Conservation (phyloP, 129 eudicot species). For the Flaveria linearis region DNA sequence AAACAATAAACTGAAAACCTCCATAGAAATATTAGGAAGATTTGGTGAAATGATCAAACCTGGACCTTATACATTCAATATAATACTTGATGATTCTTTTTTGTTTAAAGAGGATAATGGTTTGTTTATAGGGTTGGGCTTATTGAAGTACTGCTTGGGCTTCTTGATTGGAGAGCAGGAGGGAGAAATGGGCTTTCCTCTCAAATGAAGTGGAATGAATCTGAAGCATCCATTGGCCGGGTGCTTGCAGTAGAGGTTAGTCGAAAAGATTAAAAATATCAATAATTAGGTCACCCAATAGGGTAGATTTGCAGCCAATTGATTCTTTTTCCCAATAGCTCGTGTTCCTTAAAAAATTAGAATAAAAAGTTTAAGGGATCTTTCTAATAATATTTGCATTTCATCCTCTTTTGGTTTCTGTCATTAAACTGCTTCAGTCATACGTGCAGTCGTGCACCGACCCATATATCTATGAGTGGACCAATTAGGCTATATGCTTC, state of each 20-base stretch:
- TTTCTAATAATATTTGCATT: neutral
- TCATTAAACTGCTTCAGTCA: neutral
- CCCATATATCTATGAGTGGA: neutral
- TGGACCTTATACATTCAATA: conserved; percentile 2
- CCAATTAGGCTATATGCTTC: neutral
- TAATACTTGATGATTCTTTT: neutral
- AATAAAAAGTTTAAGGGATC: neutral
- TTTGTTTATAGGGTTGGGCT: conserved; percentile 84
- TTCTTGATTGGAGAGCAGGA: conserved; percentile 99
- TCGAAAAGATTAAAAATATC: neutral
- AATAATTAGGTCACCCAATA: conserved; percentile 2
- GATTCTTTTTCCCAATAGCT: conserved; percentile 4
- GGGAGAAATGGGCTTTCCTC: conserved; percentile 82
- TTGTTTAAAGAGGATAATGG: conserved; percentile 1
- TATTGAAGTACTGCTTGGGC: conserved; percentile 94
- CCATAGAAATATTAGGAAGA: neutral
- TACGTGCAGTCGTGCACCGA: neutral
- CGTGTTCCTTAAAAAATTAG: neutral
- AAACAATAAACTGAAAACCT: neutral
- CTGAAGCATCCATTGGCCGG: conserved; percentile 97
- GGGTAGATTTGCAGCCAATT: neutral
- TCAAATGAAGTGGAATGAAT: conserved; percentile 99
- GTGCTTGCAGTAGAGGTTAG: conserved; percentile 95
- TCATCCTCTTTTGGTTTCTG: neutral
- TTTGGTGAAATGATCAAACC: conserved; percentile 9